A percentile compares a stretch with the other conserved stretches of the same genome.
These are phyloP conservation scores for Helicocarpus griseus DNA, from an alignment of 2,329 filamentous ascomycete species.

Conservation along the genomic window DNA sequence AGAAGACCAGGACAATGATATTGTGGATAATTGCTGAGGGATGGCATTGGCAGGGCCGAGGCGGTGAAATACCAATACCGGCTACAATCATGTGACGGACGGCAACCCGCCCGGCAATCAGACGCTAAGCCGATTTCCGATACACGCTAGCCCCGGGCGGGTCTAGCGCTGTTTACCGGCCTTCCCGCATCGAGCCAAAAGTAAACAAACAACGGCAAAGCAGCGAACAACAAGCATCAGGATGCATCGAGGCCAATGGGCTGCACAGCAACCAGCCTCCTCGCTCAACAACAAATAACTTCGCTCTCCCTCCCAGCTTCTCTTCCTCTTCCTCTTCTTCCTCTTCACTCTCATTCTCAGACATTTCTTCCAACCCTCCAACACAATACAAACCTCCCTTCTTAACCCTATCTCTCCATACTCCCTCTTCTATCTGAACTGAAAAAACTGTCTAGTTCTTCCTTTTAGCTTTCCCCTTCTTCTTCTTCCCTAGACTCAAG, in stretches of 20 bases:
- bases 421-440: background rate
- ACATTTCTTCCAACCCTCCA: background rate
- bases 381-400: slow-evolving; percentile 8
- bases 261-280: slow-evolving; percentile 4
- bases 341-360: slow-evolving; percentile 14
- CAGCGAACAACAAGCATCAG: too few relatives aligned
- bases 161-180: slow-evolving; percentile 10
- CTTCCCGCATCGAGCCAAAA: slow-evolving; percentile 1
- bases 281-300: slow-evolving; percentile 18
- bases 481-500: slow-evolving; percentile 16
- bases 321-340: slow-evolving; percentile 17
- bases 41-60: background rate
- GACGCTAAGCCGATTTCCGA: background rate
- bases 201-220: slow-evolving; percentile 9
- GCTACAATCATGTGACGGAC: background rate
- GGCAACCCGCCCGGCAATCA: background rate
- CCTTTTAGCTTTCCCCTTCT: slow-evolving; percentile 6
- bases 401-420: slow-evolving; percentile 13
- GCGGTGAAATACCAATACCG: background rate
- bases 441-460: slow-evolving; percentile 2
- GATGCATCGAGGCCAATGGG: slow-evolving; percentile 2
- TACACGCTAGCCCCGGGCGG: background rate
- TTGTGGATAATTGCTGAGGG: background rate
- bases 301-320: slow-evolving; percentile 7
- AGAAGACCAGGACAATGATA: background rate